A percentile compares a stretch with the other conserved stretches of the same genome.
phyloP scores from a whole-genome alignment of 179 eudicot species.

The Beta corolliflora region DNA sequence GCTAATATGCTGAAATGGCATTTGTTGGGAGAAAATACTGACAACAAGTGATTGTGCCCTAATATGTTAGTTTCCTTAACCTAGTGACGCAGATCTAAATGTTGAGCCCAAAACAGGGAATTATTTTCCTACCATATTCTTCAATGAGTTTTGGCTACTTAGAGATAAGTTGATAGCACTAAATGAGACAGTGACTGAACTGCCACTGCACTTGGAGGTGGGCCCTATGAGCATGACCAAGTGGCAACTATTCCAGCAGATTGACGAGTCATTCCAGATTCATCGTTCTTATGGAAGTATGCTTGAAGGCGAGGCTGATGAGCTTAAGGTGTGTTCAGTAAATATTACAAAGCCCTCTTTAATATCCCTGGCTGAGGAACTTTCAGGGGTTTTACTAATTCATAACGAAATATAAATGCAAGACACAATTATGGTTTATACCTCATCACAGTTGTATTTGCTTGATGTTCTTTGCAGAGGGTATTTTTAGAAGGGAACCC shows the following conservation, averaged over 20 bases:
- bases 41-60: not conserved
- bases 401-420: not conserved
- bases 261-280: slow-evolving; percentile 95
- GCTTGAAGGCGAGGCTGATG: slow-evolving; percentile 98
- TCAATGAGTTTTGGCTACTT: slow-evolving; percentile 98
- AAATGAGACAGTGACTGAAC: slow-evolving; percentile 82
- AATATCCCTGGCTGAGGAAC: slow-evolving; percentile 1
- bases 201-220: slow-evolving; percentile 81
- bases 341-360: not conserved
- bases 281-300: slow-evolving; percentile 98
- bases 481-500: slow-evolving; percentile 98
- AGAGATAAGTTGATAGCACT: slow-evolving; percentile 80
- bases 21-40: not conserved
- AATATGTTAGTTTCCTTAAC: slow-evolving; percentile 29
- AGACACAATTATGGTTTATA: not conserved
- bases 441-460: slow-evolving; percentile 12
- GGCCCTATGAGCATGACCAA: slow-evolving; percentile 98
- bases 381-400: not conserved
- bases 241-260: slow-evolving; percentile 95
- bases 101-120: slow-evolving; percentile 81
- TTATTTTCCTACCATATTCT: slow-evolving; percentile 82
- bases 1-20: not conserved
- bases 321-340: slow-evolving; percentile 71
- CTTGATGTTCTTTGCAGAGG: slow-evolving; percentile 56
- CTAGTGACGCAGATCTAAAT: slow-evolving; percentile 58